Evolutionary conservation across 1,284 basidiomycete genomes (phyloP).

Genomic region (Grifola frondosa): DNA sequence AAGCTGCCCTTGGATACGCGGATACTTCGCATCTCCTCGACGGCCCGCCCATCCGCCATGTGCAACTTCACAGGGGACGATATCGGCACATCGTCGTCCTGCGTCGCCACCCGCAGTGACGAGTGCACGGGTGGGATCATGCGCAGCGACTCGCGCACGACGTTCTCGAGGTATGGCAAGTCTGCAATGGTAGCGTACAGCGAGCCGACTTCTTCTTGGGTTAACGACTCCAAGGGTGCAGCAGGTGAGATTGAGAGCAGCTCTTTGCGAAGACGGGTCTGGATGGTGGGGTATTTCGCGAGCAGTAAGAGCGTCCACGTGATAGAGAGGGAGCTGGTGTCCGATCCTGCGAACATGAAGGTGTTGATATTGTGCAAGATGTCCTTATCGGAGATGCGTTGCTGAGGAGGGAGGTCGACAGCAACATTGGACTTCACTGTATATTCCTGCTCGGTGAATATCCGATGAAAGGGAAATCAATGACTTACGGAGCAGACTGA

Average conservation of each 20-base stretch:
- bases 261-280: slow-evolving; percentile 64
- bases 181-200: slow-evolving; percentile 56
- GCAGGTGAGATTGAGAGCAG: slow-evolving; percentile 45
- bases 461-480: slow-evolving; percentile 4
- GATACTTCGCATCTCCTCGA: slow-evolving; percentile 44
- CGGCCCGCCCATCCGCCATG: slow-evolving; percentile 44
- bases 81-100: slow-evolving; percentile 74
- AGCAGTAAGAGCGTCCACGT: slow-evolving; percentile 78
- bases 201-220: slow-evolving; percentile 58
- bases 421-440: slow-evolving; percentile 75
- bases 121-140: slow-evolving; percentile 81
- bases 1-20: slow-evolving; percentile 64
- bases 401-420: slow-evolving; percentile 57
- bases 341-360: slow-evolving; percentile 84
- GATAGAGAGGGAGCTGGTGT: slow-evolving; percentile 76
- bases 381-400: slow-evolving; percentile 79
- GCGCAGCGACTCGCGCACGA: slow-evolving; percentile 71
- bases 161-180: slow-evolving; percentile 75
- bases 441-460: slow-evolving; percentile 3
- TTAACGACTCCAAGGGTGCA: slow-evolving; percentile 41
- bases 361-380: slow-evolving; percentile 82
- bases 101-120: slow-evolving; percentile 69
- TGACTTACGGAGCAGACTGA: slow-evolving; percentile 61
- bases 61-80: slow-evolving; percentile 56
- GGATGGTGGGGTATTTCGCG: slow-evolving; percentile 60